Percentiles rank a stretch among this genome's conserved stretches.
These are phyloP conservation scores for Botryosphaeria dothidea DNA, from an alignment of 2,329 filamentous ascomycete genomes.

Conservation along the genomic window DNA sequence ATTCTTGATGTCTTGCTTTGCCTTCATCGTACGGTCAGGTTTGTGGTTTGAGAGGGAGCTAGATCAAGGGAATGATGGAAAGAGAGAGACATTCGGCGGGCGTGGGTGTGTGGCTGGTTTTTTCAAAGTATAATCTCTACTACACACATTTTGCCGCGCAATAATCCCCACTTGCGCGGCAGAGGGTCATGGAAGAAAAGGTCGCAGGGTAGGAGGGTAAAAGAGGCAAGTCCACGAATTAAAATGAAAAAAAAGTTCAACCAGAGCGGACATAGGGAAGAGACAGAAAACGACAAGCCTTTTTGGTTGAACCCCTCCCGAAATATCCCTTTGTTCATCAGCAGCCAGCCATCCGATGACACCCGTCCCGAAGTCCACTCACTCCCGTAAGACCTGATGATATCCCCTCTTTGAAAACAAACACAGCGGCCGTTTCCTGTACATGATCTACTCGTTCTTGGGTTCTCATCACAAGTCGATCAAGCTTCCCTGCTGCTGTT, in stretches of 20 bases:
- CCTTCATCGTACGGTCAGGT: not conserved
- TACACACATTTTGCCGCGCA: constrained; percentile 1
- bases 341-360: not conserved
- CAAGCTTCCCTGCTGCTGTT: constrained; percentile 55
- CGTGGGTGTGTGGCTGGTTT: not conserved
- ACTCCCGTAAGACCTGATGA: not conserved
- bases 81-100: not conserved
- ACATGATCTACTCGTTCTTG: not conserved
- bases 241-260: not conserved
- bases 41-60: not conserved
- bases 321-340: not conserved
- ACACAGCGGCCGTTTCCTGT: constrained; percentile 5
- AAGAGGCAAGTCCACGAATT: constrained; percentile 9
- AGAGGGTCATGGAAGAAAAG: not conserved
- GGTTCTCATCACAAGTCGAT: constrained; percentile 55
- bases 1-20: not conserved
- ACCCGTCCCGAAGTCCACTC: not conserved
- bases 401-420: not conserved
- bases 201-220: not conserved
- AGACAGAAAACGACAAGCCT: constrained; percentile 12
- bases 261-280: constrained; percentile 3
- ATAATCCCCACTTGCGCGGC: not conserved
- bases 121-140: constrained; percentile 9
- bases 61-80: not conserved
- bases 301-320: not conserved